phyloP scores from a whole-genome alignment of 1,284 basidiomycete genomes.

The Dichomitus squalens region DNA sequence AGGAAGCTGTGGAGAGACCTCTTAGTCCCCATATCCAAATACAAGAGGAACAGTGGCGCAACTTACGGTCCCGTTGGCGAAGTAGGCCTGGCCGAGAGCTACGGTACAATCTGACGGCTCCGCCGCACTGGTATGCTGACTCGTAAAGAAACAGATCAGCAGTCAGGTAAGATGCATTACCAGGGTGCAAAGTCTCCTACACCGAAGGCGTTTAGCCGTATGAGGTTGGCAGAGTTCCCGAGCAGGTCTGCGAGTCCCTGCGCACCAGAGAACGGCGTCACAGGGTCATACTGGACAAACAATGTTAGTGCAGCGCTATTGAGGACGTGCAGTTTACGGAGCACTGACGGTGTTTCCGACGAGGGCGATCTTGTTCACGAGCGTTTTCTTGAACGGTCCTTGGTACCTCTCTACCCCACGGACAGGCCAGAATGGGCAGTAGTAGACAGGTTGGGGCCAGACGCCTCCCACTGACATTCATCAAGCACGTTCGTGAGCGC shows the following conservation, averaged over 20 bases:
- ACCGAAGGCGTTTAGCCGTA: slow-evolving; percentile 23
- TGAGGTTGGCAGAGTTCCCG: slow-evolving; percentile 18
- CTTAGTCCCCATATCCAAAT: not conserved
- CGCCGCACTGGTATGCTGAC: not conserved
- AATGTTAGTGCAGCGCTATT: no score
- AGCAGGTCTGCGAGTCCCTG: slow-evolving; percentile 14
- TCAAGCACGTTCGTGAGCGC: no score
- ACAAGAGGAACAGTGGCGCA: not conserved
- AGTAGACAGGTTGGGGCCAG: slow-evolving; percentile 12
- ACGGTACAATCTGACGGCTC: slow-evolving; percentile 1
- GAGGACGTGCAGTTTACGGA: not conserved
- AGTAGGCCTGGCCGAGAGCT: not conserved
- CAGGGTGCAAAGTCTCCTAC: slow-evolving; percentile 2
- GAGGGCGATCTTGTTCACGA: slow-evolving; percentile 25
- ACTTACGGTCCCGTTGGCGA: slow-evolving; percentile 5
- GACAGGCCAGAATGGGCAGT: slow-evolving; percentile 20
- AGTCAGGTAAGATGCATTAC: not conserved
- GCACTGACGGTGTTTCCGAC: slow-evolving; percentile 21
- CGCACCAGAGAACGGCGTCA: slow-evolving; percentile 22
- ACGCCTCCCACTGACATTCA: slow-evolving; percentile 13
- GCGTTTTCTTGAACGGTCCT: slow-evolving; percentile 27
- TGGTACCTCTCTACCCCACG: slow-evolving; percentile 28
- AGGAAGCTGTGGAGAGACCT: slow-evolving; percentile 2
- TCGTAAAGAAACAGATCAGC: not conserved
- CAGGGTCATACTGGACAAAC: slow-evolving; percentile 17